phyloP scores from a whole-genome alignment of 2,329 filamentous ascomycete species.

The Mycosphaerella sp. region DNA sequence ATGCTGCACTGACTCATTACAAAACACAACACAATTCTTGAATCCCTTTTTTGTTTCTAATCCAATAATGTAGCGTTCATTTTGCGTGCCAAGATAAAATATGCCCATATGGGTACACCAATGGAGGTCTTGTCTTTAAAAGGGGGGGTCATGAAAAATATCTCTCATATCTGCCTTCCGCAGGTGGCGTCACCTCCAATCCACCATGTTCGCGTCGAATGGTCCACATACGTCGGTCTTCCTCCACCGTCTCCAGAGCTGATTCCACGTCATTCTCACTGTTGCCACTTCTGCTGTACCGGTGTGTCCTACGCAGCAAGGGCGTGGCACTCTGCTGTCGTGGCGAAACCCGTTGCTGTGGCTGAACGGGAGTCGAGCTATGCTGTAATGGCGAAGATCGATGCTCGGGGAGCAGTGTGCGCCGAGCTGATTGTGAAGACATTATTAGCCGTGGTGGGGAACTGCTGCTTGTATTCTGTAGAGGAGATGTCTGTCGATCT shows the following conservation, averaged over 20 bases:
- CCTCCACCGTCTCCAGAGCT: conserved; percentile 20
- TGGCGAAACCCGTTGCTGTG: not conserved
- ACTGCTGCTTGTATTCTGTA: not conserved
- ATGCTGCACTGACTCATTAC: not conserved
- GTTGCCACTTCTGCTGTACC: conserved; percentile 1
- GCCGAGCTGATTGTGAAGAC: not conserved
- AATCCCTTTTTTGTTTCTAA: not conserved
- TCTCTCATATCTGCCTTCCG: conserved; percentile 30
- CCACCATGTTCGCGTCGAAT: conserved; percentile 18
- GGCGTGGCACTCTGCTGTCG: not conserved
- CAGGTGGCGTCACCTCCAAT: conserved; percentile 30
- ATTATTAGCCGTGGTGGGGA: not conserved
- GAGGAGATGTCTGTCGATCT: conserved; percentile 16
- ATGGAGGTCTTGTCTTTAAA: not conserved
- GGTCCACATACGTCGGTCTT: conserved; percentile 23
- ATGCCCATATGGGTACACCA: not conserved
- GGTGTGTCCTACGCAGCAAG: not conserved
- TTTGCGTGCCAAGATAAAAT: not conserved
- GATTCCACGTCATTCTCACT: conserved; percentile 26
- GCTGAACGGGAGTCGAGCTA: conserved; percentile 1
- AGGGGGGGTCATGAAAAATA: conserved; percentile 17
- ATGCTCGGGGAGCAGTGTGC: conserved; percentile 1
- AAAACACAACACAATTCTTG: too few relatives aligned
- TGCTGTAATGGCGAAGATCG: not conserved
- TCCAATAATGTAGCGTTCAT: not conserved